Evolutionary conservation across 1,139 yeast genomes (phyloP).

Genomic region (Fermentozyma sake): DNA sequence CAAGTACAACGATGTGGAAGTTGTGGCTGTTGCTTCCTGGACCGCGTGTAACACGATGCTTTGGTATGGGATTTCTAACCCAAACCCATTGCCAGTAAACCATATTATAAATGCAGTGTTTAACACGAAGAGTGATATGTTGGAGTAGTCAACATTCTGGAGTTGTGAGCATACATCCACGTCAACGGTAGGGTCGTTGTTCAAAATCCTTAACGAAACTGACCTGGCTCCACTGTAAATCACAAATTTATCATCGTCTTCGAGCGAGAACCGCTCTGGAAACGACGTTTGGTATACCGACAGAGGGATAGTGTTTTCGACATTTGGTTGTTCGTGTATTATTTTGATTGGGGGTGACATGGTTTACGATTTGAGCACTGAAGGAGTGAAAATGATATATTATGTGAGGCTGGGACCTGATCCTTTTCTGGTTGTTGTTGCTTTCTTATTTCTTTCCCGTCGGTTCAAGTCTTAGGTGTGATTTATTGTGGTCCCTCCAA

Average conservation of each 20-base stretch:
- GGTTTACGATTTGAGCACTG: neutral
- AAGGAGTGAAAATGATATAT: too few species aligned
- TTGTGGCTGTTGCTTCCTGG: conserved; percentile 17
- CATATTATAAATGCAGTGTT: conserved; percentile 36
- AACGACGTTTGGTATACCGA: conserved; percentile 32
- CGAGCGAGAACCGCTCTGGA: conserved; percentile 36
- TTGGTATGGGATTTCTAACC: conserved; percentile 40
- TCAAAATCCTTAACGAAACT: conserved; percentile 7
- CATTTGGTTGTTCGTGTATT: conserved; percentile 33
- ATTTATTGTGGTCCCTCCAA: too few species aligned
- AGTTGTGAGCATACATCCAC: conserved; percentile 11
- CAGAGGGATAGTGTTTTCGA: conserved; percentile 39
- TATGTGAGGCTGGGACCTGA: too few species aligned
- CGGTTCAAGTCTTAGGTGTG: too few species aligned
- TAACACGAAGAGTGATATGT: conserved; percentile 32
- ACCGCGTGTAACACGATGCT: conserved; percentile 34
- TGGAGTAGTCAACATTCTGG: conserved; percentile 8
- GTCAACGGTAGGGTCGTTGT: conserved; percentile 14
- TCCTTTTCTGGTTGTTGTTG: too few species aligned
- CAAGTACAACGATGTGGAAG: conserved; percentile 30
- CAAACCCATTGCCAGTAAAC: conserved; percentile 23
- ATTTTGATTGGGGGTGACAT: conserved; percentile 11
- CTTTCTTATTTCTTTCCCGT: too few species aligned
- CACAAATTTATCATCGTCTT: conserved; percentile 40
- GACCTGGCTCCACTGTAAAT: conserved; percentile 35